Evolutionary conservation across 768 basidiomycete species (phyloP).

Genomic region (Guyanaporus albipodus): DNA sequence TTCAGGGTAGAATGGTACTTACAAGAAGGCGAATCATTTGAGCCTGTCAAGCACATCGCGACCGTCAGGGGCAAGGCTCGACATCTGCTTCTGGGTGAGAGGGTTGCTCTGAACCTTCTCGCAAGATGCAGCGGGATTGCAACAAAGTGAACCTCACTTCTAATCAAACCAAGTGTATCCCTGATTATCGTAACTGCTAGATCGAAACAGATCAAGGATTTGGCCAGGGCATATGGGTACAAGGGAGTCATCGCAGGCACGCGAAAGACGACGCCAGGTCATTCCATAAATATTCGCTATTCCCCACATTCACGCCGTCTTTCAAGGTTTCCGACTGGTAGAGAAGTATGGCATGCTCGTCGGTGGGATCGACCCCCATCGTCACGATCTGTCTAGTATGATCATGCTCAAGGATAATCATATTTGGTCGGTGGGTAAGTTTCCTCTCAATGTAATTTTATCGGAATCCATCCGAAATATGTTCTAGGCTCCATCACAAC

Average conservation of each 20-base stretch:
- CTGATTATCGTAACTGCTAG: conserved; percentile 38
- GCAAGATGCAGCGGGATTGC: conserved; percentile 97
- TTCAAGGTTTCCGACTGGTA: conserved; percentile 82
- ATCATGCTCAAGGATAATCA: conserved; percentile 99
- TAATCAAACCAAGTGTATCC: not conserved
- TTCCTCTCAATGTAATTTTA: not conserved
- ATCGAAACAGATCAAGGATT: conserved; percentile 76
- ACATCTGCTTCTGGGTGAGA: conserved; percentile 84
- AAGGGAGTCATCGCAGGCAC: conserved; percentile 91
- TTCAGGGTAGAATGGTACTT: conserved; percentile 91
- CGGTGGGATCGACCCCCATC: conserved; percentile 93
- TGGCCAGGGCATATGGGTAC: conserved; percentile 76
- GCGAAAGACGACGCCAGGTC: conserved; percentile 93
- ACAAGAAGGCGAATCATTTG: conserved; percentile 75
- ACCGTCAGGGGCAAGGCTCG: conserved; percentile 89
- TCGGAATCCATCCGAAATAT: conserved; percentile 5
- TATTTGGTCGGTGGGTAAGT: conserved; percentile 89
- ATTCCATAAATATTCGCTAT: not conserved
- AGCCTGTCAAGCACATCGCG: conserved; percentile 81
- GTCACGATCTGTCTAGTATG: conserved; percentile 97
- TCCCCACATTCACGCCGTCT: conserved; percentile 6
- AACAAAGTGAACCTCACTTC: conserved; percentile 61
- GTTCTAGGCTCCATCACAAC: conserved; percentile 78
- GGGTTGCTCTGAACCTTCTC: conserved; percentile 88
- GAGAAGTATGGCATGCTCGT: conserved; percentile 99